Conservation (phyloP, 2,329 filamentous ascomycete genomes). For the Leptographium lundbergii region DNA sequence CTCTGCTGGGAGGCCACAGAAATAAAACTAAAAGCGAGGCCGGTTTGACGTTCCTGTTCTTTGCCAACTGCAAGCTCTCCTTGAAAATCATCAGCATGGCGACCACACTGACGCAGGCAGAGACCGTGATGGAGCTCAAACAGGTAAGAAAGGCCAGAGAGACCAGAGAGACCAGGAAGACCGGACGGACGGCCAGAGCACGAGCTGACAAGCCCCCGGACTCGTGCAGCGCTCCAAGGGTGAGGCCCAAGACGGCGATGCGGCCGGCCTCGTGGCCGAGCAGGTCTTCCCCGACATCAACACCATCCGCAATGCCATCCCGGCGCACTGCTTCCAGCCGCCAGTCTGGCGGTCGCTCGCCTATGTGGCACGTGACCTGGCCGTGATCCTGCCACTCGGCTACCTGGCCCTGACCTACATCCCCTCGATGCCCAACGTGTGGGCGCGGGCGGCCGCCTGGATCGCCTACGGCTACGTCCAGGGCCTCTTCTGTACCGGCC, state of each 20-base stretch:
- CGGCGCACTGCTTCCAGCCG: slow-evolving; percentile 91
- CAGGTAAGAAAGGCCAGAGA: background rate
- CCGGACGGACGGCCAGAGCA: too few relatives aligned
- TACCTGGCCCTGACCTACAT: slow-evolving; percentile 81
- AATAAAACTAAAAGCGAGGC: background rate
- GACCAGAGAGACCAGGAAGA: too few relatives aligned
- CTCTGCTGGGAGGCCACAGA: background rate
- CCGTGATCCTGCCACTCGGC: slow-evolving; percentile 62
- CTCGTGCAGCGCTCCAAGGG: background rate
- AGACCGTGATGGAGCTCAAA: background rate
- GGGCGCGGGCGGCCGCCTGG: slow-evolving; percentile 53
- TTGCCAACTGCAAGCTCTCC: background rate
- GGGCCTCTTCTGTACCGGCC: slow-evolving; percentile 81
- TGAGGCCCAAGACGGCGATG: background rate
- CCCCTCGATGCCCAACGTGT: slow-evolving; percentile 66
- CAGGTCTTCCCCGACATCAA: slow-evolving; percentile 53
- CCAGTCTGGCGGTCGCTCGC: slow-evolving; percentile 60
- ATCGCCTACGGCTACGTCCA: slow-evolving; percentile 64
- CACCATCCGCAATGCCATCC: slow-evolving; percentile 91
- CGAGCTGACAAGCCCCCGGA: background rate
- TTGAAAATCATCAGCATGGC: background rate
- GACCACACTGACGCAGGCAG: background rate
- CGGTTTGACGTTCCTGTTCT: background rate
- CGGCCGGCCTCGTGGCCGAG: background rate
- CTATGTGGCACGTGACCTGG: slow-evolving; percentile 77